phyloP scores from a whole-genome alignment of 2,329 filamentous ascomycete genomes.

The Helminthosporium solani region DNA sequence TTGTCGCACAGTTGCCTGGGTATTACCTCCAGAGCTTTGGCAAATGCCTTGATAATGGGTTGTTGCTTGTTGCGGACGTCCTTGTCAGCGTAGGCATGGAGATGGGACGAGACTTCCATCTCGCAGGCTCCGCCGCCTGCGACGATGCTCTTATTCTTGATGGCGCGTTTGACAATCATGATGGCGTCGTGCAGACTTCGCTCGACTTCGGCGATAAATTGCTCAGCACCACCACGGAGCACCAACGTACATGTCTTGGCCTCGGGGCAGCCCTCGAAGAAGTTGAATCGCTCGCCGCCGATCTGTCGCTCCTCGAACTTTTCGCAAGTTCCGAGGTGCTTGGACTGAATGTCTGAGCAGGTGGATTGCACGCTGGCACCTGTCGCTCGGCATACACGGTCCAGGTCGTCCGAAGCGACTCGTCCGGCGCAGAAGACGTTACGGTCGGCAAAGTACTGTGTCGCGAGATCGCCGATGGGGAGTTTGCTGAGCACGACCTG shows the following conservation, averaged over 20 bases:
- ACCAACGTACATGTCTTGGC: constrained; percentile 97
- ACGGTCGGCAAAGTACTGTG: constrained; percentile 95
- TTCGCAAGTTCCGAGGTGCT: constrained; percentile 89
- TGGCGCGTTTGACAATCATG: constrained; percentile 99
- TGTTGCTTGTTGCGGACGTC: constrained; percentile 95
- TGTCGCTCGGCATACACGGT: constrained; percentile 92
- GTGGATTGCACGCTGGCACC: constrained; percentile 92
- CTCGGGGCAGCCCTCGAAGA: constrained; percentile 93
- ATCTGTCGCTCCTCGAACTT: constrained; percentile 95
- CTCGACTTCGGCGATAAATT: constrained; percentile 98
- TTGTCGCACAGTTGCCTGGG: constrained; percentile 98
- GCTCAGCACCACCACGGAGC: constrained; percentile 92
- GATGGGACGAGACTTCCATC: constrained; percentile 94
- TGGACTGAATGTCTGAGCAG: constrained; percentile 87
- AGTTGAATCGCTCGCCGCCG: constrained; percentile 95
- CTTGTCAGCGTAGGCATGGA: constrained; percentile 89
- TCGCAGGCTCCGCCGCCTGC: constrained; percentile 92
- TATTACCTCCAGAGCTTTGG: constrained; percentile 94
- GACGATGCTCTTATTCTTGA: constrained; percentile 92
- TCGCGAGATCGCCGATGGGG: constrained; percentile 95
- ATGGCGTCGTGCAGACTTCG: constrained; percentile 97
- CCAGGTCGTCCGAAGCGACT: constrained; percentile 87
- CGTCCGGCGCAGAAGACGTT: constrained; percentile 98
- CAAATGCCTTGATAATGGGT: constrained; percentile 95
- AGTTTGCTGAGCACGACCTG: constrained; percentile 97